phyloP scores from a whole-genome alignment of 192 early-diverging fungal genomes.

The Backusella parvicylindrica region DNA sequence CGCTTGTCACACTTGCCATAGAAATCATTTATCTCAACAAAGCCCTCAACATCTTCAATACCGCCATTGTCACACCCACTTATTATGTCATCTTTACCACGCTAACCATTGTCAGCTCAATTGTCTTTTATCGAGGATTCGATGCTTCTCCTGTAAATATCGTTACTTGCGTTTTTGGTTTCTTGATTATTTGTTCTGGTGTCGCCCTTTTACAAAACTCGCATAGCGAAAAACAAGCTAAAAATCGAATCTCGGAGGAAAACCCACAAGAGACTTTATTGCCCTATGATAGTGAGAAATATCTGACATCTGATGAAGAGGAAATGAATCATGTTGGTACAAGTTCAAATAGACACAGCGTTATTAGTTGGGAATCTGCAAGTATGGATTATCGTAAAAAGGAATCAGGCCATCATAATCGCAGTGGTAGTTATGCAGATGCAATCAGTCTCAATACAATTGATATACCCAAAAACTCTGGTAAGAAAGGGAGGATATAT shows the following conservation, averaged over 20 bases:
- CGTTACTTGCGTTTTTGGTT: slow-evolving; percentile 78
- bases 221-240: slow-evolving; percentile 6
- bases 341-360: neutral
- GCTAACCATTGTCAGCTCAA: slow-evolving; percentile 85
- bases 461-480: neutral
- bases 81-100: slow-evolving; percentile 97
- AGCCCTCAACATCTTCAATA: slow-evolving; percentile 87
- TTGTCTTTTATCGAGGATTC: slow-evolving; percentile 85
- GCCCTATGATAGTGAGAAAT: slow-evolving; percentile 14
- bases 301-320: slow-evolving; percentile 9
- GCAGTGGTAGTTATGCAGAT: neutral
- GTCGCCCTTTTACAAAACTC: slow-evolving; percentile 69
- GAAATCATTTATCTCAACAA: slow-evolving; percentile 98
- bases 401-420: neutral
- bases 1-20: slow-evolving; percentile 74
- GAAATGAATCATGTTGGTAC: slow-evolving; percentile 5
- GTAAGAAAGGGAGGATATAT: neutral
- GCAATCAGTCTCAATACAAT: slow-evolving; percentile 1
- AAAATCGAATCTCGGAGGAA: neutral
- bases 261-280: slow-evolving; percentile 3
- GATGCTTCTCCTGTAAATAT: slow-evolving; percentile 67
- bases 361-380: neutral
- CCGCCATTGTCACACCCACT: slow-evolving; percentile 82
- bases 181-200: slow-evolving; percentile 87
- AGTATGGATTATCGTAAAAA: neutral